phyloP scores from a whole-genome alignment of 2,329 filamentous ascomycete genomes.

The Epicoccum nigrum region DNA sequence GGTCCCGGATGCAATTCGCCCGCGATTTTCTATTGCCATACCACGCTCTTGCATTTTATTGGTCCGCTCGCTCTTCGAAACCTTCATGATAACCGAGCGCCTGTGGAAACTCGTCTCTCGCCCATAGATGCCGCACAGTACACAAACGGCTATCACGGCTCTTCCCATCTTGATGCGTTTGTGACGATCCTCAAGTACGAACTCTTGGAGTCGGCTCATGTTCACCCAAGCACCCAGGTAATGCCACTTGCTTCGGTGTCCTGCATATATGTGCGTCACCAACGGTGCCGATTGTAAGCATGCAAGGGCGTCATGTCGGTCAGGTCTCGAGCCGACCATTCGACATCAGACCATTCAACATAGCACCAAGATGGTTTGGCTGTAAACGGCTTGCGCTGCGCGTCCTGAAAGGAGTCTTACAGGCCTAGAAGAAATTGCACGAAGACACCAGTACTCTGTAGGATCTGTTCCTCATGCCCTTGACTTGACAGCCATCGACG shows the following conservation, averaged over 20 bases:
- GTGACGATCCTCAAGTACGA: background rate
- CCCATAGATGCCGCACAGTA: background rate
- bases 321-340: background rate
- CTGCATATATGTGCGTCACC: background rate
- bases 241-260: background rate
- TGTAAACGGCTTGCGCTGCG: background rate
- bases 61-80: conserved; percentile 6
- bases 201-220: background rate
- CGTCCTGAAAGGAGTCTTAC: background rate
- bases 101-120: background rate
- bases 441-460: background rate
- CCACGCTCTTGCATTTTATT: background rate
- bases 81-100: background rate
- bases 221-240: background rate
- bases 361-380: background rate
- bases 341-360: background rate
- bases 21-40: background rate
- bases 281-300: background rate
- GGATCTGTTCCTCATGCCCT: background rate
- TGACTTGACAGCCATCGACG: background rate
- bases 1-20: background rate
- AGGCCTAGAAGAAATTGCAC: background rate
- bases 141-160: conserved; percentile 2
- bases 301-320: background rate
- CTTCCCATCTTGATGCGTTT: background rate